Base-by-base conservation (phyloP, 805 yeast species). In the Hanseniaspora vineae region DNA sequence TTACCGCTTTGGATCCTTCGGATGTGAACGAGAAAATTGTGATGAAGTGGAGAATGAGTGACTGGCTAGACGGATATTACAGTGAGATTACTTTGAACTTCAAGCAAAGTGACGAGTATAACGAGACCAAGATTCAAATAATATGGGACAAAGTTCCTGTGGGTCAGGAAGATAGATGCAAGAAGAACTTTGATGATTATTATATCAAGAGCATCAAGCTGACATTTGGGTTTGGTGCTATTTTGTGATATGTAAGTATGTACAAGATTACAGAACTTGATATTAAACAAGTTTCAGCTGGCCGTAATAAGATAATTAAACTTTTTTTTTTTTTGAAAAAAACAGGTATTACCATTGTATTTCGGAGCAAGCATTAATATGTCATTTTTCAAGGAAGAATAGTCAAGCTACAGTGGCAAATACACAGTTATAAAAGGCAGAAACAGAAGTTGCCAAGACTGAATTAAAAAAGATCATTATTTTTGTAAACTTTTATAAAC, bases 171-270 rank as follows among this genome's bases (percentile, higher is more conserved):
- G 92, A 94, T 57, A 66, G 82, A 57, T 96, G 85, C 39, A 77
- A 80, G 58, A 76, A 72, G 39, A 92, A 90, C 65, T 90, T 92
- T 60, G 86, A 87, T 57, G 87, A 85, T 51, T 85, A 88, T 66
- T 92, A 92, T 62, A 80, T 92, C 46, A 81, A 82, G 66, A 77
- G 95, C 6, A 90, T 92, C 59, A 92, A 88, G 68, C 61, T 86
- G 42, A 83, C 96, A 0, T 92, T 92, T 65, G 98, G 98, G 1
- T 89, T 85, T 63, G 97, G 97, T 15, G 85, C 92, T n/a, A 94
- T 87, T 13, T 69, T 87, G 55, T 23, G 29, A 23, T 23, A 23
- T 23, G 8, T 23, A 23, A 23, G 8, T 23, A 23, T 23, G 29
- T 23, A 23, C 29, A 23, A 23, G 8, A 23, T 8, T 23, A 23